Conservation (phyloP, 768 basidiomycete genomes). For the Heimioporus sp. region DNA sequence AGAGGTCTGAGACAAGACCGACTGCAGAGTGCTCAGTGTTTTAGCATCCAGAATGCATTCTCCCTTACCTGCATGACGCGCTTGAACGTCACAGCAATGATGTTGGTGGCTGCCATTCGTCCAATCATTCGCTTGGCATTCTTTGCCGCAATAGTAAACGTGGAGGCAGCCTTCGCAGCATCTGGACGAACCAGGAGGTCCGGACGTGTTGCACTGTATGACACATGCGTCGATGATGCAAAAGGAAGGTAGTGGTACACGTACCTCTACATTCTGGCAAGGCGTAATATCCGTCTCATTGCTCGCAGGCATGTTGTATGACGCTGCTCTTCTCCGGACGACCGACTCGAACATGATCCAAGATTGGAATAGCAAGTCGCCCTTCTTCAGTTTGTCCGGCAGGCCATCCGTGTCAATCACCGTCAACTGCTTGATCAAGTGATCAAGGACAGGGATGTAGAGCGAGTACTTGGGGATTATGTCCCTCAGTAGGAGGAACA, state of each 20-base stretch:
- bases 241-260: background rate
- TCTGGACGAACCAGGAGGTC: constrained; percentile 25
- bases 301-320: constrained; percentile 5
- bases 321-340: constrained; percentile 13
- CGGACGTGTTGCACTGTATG: constrained; percentile 23
- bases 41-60: background rate
- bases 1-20: constrained; percentile 19
- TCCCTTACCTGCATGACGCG: constrained; percentile 22
- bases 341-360: constrained; percentile 23
- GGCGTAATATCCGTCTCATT: constrained; percentile 18
- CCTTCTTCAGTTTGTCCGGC: constrained; percentile 12
- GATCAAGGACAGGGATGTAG: constrained; percentile 19
- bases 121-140: constrained; percentile 31
- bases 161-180: constrained; percentile 27
- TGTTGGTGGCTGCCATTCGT: constrained; percentile 25
- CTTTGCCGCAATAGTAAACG: constrained; percentile 30
- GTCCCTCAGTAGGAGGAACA: constrained; percentile 20
- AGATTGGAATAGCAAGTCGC: constrained; percentile 13
- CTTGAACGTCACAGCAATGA: constrained; percentile 27
- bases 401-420: constrained; percentile 13
- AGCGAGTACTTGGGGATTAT: constrained; percentile 29
- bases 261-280: constrained; percentile 27
- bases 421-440: constrained; percentile 12
- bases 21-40: constrained; percentile 11
- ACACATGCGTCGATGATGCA: background rate